Evolutionary conservation across 257 asterid genomes (phyloP).

Genomic region (Paulownia fortunei): DNA sequence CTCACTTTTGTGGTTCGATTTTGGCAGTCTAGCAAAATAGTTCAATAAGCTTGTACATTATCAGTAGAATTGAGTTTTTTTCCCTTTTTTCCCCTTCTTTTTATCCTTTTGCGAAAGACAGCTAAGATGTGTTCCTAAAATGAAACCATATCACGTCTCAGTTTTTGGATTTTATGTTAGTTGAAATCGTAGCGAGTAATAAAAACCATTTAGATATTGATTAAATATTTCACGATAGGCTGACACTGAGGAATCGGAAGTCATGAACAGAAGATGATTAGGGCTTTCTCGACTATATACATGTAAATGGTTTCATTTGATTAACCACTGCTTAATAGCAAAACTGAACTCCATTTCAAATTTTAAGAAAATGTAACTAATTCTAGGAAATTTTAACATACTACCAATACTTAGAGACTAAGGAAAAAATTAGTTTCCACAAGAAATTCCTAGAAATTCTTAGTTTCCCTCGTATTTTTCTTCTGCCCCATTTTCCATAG

Average conservation of each 20-base stretch:
- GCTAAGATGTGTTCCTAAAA: not conserved
- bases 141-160: not conserved
- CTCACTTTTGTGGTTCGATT: not conserved
- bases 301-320: not conserved
- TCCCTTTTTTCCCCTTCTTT: too few species aligned
- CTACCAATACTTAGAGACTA: not conserved
- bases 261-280: not conserved
- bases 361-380: too few species aligned
- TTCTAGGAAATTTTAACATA: not conserved
- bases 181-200: too few species aligned
- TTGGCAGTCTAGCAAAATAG: not conserved
- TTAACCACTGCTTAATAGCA: not conserved
- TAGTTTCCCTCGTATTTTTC: too few species aligned
- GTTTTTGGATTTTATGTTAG: too few species aligned
- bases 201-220: not conserved
- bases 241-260: not conserved
- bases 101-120: too few species aligned
- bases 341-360: not conserved
- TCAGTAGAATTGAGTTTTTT: too few species aligned
- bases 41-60: not conserved
- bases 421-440: too few species aligned
- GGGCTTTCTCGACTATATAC: not conserved
- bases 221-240: not conserved
- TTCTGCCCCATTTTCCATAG: too few species aligned
- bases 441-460: too few species aligned